Evolutionary conservation across 176 grass and related monocot genomes (phyloP).

Genomic region (Phyllostachys edulis): DNA sequence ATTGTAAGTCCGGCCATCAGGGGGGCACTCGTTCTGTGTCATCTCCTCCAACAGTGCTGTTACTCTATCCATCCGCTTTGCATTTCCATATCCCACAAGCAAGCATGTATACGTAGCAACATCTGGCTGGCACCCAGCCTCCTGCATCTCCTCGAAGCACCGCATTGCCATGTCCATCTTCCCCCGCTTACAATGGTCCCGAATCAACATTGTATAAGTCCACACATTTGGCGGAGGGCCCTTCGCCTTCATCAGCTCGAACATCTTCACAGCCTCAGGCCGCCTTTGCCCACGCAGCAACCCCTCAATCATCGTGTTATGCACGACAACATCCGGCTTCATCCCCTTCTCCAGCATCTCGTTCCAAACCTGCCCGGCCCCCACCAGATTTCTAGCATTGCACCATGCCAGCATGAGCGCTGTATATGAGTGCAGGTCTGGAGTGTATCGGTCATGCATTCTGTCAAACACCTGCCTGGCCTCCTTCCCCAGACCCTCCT

Average conservation of each 20-base stretch:
- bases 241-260: conserved; percentile 91
- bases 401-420: conserved; percentile 66
- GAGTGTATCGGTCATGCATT: conserved; percentile 54
- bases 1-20: conserved; percentile 73
- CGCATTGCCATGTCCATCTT: conserved; percentile 79
- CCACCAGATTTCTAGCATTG: conserved; percentile 71
- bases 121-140: conserved; percentile 45
- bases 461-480: conserved; percentile 62
- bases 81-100: conserved; percentile 87
- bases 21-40: conserved; percentile 57
- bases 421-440: conserved; percentile 67
- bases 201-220: conserved; percentile 81
- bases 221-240: conserved; percentile 68
- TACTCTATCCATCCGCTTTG: conserved; percentile 74
- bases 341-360: conserved; percentile 78
- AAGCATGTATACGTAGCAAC: conserved; percentile 72
- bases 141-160: conserved; percentile 69
- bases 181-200: conserved; percentile 64
- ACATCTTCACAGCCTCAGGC: conserved; percentile 77
- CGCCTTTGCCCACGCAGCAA: conserved; percentile 70
- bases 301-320: conserved; percentile 91
- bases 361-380: conserved; percentile 74
- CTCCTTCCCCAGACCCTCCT: conserved; percentile 68
- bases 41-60: conserved; percentile 61
- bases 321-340: conserved; percentile 58